Evolutionary conservation across 305 asterid species (phyloP).

Genomic region (Vinca major): DNA sequence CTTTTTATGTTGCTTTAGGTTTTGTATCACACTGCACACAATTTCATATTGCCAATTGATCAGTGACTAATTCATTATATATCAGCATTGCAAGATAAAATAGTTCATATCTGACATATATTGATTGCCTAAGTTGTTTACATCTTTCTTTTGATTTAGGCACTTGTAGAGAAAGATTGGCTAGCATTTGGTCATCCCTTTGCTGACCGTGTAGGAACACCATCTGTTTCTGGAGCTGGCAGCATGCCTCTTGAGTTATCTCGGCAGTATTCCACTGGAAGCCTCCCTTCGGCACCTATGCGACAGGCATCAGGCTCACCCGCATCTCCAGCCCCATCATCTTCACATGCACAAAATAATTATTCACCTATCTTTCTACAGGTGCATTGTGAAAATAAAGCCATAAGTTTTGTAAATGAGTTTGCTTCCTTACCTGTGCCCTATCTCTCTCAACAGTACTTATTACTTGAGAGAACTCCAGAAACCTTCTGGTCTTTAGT

Average conservation of each 20-base stretch:
- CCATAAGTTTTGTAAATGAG: neutral
- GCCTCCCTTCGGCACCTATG: slow-evolving; percentile 55
- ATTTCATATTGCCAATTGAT: neutral
- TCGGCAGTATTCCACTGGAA: slow-evolving; percentile 72
- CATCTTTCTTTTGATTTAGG: slow-evolving; percentile 37
- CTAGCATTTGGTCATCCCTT: slow-evolving; percentile 99
- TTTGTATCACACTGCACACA: neutral
- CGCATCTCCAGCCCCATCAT: slow-evolving; percentile 41
- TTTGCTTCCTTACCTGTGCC: neutral
- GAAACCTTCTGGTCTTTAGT: neutral
- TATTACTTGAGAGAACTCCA: neutral
- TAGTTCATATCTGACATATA: neutral
- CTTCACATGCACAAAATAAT: slow-evolving; percentile 80
- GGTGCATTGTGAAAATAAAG: slow-evolving; percentile 31
- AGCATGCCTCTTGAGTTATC: slow-evolving; percentile 55
- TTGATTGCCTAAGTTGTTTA: neutral
- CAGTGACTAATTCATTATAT: neutral
- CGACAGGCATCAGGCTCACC: slow-evolving; percentile 63
- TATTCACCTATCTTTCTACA: slow-evolving; percentile 91
- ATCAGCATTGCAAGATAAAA: neutral
- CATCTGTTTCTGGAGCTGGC: slow-evolving; percentile 66
- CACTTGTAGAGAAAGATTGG: slow-evolving; percentile 95
- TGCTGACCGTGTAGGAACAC: slow-evolving; percentile 86
- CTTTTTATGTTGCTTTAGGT: neutral
- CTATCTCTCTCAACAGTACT: neutral